These are phyloP conservation scores for Mortierella alpina DNA, from an alignment of 192 early-diverging fungal genomes.

Conservation along the genomic window DNA sequence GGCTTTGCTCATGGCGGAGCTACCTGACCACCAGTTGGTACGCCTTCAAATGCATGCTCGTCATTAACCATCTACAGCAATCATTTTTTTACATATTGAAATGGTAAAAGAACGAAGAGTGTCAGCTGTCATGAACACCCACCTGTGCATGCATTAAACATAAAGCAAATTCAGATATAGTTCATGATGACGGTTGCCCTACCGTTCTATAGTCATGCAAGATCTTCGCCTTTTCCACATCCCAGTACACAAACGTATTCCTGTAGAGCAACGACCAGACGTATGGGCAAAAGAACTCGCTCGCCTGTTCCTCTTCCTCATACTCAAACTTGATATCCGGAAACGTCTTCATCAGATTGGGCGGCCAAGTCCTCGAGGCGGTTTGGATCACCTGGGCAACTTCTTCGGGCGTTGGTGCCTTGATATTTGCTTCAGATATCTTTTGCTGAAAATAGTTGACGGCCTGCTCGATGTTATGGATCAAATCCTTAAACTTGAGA, in stretches of 20 bases:
- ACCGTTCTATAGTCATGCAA: slow-evolving; percentile 54
- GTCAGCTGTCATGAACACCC: background rate
- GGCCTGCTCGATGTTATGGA: slow-evolving; percentile 74
- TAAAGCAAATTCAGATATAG: background rate
- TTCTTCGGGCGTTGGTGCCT: slow-evolving; percentile 71
- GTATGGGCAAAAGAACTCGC: slow-evolving; percentile 76
- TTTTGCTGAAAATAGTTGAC: slow-evolving; percentile 73
- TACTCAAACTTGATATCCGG: slow-evolving; percentile 77
- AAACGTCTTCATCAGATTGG: slow-evolving; percentile 64
- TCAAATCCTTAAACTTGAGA: slow-evolving; percentile 64
- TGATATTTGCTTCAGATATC: slow-evolving; percentile 71
- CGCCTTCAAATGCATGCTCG: slow-evolving; percentile 40
- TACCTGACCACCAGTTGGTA: slow-evolving; percentile 20
- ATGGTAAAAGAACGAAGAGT: background rate
- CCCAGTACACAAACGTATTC: slow-evolving; percentile 75
- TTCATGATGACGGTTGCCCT: slow-evolving; percentile 2
- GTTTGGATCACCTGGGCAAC: slow-evolving; percentile 73
- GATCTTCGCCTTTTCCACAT: slow-evolving; percentile 68
- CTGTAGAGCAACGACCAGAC: slow-evolving; percentile 72
- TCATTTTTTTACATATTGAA: no score
- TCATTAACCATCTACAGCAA: slow-evolving; percentile 27
- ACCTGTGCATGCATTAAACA: background rate
- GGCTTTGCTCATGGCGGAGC: background rate
- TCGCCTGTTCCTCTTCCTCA: slow-evolving; percentile 67
- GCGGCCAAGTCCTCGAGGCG: slow-evolving; percentile 71